Evolutionary conservation across 2,329 filamentous ascomycete genomes (phyloP).

Genomic region (Talaromyces sp.): DNA sequence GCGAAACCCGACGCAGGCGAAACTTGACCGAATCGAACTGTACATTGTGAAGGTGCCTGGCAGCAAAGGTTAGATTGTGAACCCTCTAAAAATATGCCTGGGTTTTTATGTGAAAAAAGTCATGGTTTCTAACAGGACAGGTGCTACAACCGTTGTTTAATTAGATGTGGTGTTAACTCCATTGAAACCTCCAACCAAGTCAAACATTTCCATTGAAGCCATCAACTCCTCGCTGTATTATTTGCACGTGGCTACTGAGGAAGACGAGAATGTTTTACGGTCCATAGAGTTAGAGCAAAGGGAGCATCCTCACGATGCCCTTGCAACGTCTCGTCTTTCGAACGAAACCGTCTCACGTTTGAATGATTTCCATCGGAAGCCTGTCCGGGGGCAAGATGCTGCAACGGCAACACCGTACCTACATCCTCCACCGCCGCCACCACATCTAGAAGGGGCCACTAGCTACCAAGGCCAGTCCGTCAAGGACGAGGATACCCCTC

Average conservation of each 20-base stretch:
- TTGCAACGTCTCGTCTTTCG: conserved; percentile 19
- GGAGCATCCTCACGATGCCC: conserved; percentile 19
- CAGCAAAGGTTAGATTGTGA: conserved; percentile 63
- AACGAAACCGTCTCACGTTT: conserved; percentile 30
- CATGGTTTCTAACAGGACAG: conserved; percentile 19
- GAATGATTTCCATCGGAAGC: conserved; percentile 41
- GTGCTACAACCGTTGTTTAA: not conserved
- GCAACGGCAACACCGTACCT: not conserved
- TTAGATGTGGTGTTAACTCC: conserved; percentile 91
- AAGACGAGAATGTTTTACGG: conserved; percentile 49
- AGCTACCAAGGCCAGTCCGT: not conserved
- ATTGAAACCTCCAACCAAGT: conserved; percentile 78
- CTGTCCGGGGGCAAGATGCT: conserved; percentile 26
- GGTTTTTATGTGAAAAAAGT: not conserved
- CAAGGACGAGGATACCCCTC: conserved; percentile 11
- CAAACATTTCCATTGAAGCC: conserved; percentile 80
- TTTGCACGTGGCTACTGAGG: conserved; percentile 70
- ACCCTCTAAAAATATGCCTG: conserved; percentile 19
- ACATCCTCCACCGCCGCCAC: conserved; percentile 20
- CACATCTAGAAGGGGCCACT: conserved; percentile 20
- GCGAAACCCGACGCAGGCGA: conserved; percentile 67
- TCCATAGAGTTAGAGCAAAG: conserved; percentile 35
- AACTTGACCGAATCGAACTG: conserved; percentile 69
- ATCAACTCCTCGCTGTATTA: conserved; percentile 88
- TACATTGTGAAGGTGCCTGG: conserved; percentile 94